Conservation (phyloP, 2,329 filamentous ascomycete species). For the Trichoderma semiorbis region DNA sequence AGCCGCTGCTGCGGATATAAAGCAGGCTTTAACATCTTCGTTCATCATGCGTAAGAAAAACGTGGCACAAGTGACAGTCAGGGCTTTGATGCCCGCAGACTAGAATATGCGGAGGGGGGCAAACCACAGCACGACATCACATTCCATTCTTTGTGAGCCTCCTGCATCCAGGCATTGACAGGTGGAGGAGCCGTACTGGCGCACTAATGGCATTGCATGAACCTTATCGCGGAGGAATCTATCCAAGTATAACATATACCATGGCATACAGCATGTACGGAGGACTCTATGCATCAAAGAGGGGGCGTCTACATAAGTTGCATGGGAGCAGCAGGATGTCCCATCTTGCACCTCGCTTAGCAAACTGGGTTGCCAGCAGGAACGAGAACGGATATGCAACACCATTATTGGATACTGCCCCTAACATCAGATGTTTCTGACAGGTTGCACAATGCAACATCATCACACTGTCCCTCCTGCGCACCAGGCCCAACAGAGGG, state of each 20-base stretch:
- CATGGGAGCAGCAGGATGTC: neutral
- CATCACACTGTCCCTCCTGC: neutral
- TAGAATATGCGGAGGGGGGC: neutral
- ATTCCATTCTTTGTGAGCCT: neutral
- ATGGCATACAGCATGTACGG: neutral
- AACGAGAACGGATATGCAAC: neutral
- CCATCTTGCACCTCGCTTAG: neutral
- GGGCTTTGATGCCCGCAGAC: neutral
- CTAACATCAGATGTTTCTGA: neutral
- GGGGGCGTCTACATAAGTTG: neutral
- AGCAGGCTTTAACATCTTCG: neutral
- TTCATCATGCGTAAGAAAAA: slow-evolving; percentile 1
- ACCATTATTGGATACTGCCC: neutral
- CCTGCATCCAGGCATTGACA: neutral
- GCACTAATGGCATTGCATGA: neutral
- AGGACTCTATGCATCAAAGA: neutral
- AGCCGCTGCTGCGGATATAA: neutral
- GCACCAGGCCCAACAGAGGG: neutral
- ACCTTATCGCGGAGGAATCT: neutral
- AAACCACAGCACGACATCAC: slow-evolving; percentile 10
- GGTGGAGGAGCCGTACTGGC: slow-evolving; percentile 6
- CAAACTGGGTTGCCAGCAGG: neutral
- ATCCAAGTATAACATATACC: neutral
- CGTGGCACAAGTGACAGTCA: slow-evolving; percentile 13
- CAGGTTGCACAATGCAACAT: neutral